A percentile compares a stretch with the other conserved stretches of the same genome.
These are phyloP conservation scores for Conoideocrella luteorostrata DNA, from an alignment of 2,329 filamentous ascomycete genomes.

Conservation along the genomic window DNA sequence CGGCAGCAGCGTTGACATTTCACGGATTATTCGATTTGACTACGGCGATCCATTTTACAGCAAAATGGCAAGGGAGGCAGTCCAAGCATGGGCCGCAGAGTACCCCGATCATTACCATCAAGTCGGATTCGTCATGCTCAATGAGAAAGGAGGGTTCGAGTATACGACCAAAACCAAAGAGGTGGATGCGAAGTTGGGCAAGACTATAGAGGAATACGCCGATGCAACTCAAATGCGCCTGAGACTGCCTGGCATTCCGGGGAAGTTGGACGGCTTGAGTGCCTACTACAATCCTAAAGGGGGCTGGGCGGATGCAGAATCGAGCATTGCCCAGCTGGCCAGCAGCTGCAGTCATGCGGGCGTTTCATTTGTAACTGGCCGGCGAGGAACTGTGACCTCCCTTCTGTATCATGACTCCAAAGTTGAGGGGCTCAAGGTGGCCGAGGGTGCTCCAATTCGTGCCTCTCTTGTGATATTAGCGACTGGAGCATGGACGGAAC, in stretches of 20 bases:
- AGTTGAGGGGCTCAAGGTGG: slow-evolving; percentile 20
- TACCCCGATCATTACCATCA: slow-evolving; percentile 24
- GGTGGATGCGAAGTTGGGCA: slow-evolving; percentile 12
- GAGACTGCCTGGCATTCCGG: slow-evolving; percentile 15
- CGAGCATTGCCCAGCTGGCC: slow-evolving; percentile 20
- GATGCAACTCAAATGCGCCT: slow-evolving; percentile 16
- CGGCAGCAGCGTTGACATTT: slow-evolving; percentile 34
- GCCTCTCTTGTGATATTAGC: slow-evolving; percentile 59
- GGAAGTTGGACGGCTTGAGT: slow-evolving; percentile 16
- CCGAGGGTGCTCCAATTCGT: slow-evolving; percentile 33
- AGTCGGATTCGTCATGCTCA: slow-evolving; percentile 26
- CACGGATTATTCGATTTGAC: slow-evolving; percentile 42
- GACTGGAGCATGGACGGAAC: slow-evolving; percentile 60
- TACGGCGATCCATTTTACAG: slow-evolving; percentile 60
- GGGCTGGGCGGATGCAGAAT: slow-evolving; percentile 27
- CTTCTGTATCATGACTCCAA: slow-evolving; percentile 13
- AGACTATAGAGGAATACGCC: slow-evolving; percentile 17
- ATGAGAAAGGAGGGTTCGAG: slow-evolving; percentile 10
- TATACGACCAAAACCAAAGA: slow-evolving; percentile 17
- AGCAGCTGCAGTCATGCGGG: slow-evolving; percentile 20
- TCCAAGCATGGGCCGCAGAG: slow-evolving; percentile 18
- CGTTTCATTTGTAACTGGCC: slow-evolving; percentile 24
- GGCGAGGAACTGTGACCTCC: slow-evolving; percentile 20
- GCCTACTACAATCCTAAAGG: slow-evolving; percentile 22
- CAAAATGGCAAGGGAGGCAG: slow-evolving; percentile 40